phyloP scores from a whole-genome alignment of 73 alveolate species.

The Stentor roeselii region DNA sequence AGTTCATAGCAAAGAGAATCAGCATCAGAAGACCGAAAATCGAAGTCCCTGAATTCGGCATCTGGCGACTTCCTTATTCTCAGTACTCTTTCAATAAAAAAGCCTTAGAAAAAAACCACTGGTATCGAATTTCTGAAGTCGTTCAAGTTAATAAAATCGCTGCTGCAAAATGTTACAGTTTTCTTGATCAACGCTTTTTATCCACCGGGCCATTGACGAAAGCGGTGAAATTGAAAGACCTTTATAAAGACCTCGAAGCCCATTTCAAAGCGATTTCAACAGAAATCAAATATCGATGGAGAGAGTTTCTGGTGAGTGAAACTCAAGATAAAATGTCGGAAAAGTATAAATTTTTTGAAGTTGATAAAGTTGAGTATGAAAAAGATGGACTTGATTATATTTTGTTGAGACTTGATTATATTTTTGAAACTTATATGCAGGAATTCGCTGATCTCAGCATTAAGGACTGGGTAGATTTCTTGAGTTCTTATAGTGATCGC shows the following conservation, averaged over 20 bases:
- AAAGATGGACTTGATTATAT: conserved; percentile 74
- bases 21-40: conserved; percentile 53
- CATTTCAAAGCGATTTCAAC: conserved; percentile 49
- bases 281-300: conserved; percentile 62
- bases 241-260: conserved; percentile 40
- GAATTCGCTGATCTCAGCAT: conserved; percentile 80
- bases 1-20: conserved; percentile 61
- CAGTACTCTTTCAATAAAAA: conserved; percentile 29
- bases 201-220: conserved; percentile 40
- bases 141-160: conserved; percentile 52
- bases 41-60: conserved; percentile 60
- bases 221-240: conserved; percentile 52
- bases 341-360: conserved; percentile 81
- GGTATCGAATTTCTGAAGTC: conserved; percentile 49
- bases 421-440: conserved; percentile 78
- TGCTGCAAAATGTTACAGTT: conserved; percentile 53
- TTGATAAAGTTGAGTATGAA: conserved; percentile 63
- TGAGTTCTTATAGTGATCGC: conserved; percentile 55
- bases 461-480: conserved; percentile 78
- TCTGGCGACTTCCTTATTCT: conserved; percentile 43
- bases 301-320: conserved; percentile 63
- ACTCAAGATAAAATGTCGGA: conserved; percentile 71
- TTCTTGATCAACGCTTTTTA: conserved; percentile 47
- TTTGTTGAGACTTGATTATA: conserved; percentile 70
- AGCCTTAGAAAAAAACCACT: conserved; percentile 38